phyloP scores from a whole-genome alignment of 2,329 filamentous ascomycete species.

The Didymella exigua region DNA sequence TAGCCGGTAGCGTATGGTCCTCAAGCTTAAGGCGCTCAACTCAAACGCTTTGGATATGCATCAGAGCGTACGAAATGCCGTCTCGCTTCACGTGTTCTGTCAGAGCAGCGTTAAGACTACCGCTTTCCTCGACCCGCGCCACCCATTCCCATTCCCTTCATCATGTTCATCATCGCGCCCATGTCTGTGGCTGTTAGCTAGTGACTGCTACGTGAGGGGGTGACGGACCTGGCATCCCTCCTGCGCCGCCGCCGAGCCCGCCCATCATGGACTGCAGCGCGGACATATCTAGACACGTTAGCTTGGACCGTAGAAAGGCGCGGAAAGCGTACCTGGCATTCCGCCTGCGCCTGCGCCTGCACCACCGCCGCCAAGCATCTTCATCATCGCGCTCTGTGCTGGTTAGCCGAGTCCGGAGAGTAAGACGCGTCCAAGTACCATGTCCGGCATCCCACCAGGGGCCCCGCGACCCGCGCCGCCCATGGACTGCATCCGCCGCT shows the following conservation, averaged over 20 bases:
- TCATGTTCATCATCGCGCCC: slow-evolving; percentile 46
- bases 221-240: slow-evolving; percentile 64
- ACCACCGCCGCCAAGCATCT: slow-evolving; percentile 77
- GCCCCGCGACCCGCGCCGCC: slow-evolving; percentile 71
- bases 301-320: neutral
- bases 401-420: neutral
- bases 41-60: too few relatives aligned
- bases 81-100: too few relatives aligned
- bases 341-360: slow-evolving; percentile 63
- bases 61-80: too few relatives aligned
- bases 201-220: too few relatives aligned
- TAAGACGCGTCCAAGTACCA: slow-evolving; percentile 56
- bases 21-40: too few relatives aligned
- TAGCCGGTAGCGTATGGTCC: too few relatives aligned
- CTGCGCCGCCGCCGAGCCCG: slow-evolving; percentile 54
- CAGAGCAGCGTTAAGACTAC: too few relatives aligned
- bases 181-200: slow-evolving; percentile 26
- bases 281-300: neutral
- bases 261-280: slow-evolving; percentile 63
- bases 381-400: slow-evolving; percentile 70
- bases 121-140: slow-evolving; percentile 31
- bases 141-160: slow-evolving; percentile 40
- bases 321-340: slow-evolving; percentile 57
- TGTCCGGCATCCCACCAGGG: slow-evolving; percentile 69
- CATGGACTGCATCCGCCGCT: slow-evolving; percentile 93